Base-by-base conservation (phyloP, 1,284 basidiomycete genomes). In the Cryptococcus sp. region DNA sequence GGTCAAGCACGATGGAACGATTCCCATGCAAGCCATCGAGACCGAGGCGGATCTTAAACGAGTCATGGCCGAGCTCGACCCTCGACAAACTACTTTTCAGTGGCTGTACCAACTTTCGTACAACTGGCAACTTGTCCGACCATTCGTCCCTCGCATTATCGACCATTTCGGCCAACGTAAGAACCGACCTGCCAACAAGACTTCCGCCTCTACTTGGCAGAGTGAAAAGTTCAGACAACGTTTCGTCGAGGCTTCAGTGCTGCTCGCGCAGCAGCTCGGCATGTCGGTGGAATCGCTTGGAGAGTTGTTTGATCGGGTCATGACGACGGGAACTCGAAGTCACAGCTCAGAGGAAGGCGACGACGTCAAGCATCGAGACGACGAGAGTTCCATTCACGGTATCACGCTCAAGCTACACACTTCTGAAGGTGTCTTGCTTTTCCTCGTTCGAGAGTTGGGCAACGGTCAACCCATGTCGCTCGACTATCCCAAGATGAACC, bases 281-380 rank as follows among this genome's bases (percentile, higher is more conserved):
- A 64, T 77, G 19, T 71, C 76, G 0, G 65, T 77, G 43, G 70
- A 75, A 52, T 65, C 72, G 25, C 77, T 92, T 45, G 88, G 90
- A 3, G 77, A 77, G 26, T 74, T 92, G 51, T 77, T 77, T 58
- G 76, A 77, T 59, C 73, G 73, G 44, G 73, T 76, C 19, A 60
- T 77, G 22, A 73, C 72, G 5, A 77, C 76, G 18, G 76, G 76
- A 33, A 75, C 74, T 10, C n/a, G 52, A 47, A 63, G 25, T 45
- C 49, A 35, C 59, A 26, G 35, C 14, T 41, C 50, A 32, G 57
- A 66, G 40, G 54, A 59, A 44, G 62, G 62, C 51, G 51, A 49
- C 19, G 54, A 48, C 38, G 38, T 42, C 21, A 26, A 52, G 19
- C 54, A 53, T 28, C 26, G 32, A 11, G 70, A 71, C 47, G 68